phyloP scores from a whole-genome alignment of 2,329 filamentous ascomycete species.

The Drechslerella coelobrocha region DNA sequence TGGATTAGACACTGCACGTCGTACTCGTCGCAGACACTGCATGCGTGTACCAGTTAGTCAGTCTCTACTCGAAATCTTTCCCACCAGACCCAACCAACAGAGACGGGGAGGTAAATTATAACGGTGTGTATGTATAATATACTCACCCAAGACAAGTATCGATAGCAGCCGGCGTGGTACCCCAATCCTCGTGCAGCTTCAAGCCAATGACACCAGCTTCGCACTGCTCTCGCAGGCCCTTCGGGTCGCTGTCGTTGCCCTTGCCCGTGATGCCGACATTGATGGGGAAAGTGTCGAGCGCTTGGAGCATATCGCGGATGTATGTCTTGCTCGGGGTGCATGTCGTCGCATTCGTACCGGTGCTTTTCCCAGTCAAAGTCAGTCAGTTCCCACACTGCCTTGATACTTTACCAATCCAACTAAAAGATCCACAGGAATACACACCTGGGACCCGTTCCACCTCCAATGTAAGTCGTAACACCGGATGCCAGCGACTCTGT shows the following conservation, averaged over 20 bases:
- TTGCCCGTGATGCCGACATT: conserved; percentile 93
- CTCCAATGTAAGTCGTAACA: conserved; percentile 87
- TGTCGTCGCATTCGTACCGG: conserved; percentile 88
- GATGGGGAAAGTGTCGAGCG: conserved; percentile 78
- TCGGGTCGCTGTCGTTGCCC: conserved; percentile 79
- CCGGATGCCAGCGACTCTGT: conserved; percentile 83
- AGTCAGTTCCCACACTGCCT: conserved; percentile 3
- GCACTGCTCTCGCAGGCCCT: conserved; percentile 78
- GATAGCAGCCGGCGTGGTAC: conserved; percentile 86
- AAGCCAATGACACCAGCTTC: conserved; percentile 85
- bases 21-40: conserved; percentile 80
- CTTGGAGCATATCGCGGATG: conserved; percentile 88
- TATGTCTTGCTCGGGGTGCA: conserved; percentile 87
- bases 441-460: conserved; percentile 86
- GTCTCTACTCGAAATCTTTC: neutral
- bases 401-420: conserved; percentile 27
- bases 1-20: conserved; percentile 95
- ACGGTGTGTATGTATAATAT: too few relatives aligned
- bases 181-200: conserved; percentile 97
- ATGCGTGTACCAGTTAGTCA: neutral
- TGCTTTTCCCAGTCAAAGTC: conserved; percentile 57
- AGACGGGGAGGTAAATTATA: neutral
- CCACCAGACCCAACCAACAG: neutral
- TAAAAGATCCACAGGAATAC: conserved; percentile 52
- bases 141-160: conserved; percentile 72